Evolutionary conservation across 495 filamentous ascomycete genomes (phyloP).

Genomic region (Penicillium silybi): DNA sequence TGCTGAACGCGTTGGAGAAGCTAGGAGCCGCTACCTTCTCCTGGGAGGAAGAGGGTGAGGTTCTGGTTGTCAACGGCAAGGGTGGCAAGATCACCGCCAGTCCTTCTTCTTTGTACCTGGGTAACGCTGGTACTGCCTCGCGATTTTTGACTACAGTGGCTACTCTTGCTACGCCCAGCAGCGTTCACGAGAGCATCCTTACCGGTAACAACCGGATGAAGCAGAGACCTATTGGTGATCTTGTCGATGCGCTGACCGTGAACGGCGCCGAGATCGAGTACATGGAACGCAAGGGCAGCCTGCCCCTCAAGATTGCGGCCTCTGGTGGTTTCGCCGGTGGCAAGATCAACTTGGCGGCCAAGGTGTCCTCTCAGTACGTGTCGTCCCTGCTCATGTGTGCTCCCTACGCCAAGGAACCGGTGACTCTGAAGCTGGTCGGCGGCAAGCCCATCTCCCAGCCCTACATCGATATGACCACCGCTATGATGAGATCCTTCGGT

Average conservation of each 20-base stretch:
- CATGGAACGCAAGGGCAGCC: slow-evolving; percentile 68
- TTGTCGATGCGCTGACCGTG: slow-evolving; percentile 84
- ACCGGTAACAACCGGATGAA: slow-evolving; percentile 98
- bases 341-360: slow-evolving; percentile 86
- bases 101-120: slow-evolving; percentile 76
- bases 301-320: slow-evolving; percentile 80
- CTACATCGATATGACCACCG: slow-evolving; percentile 98
- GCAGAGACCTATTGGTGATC: slow-evolving; percentile 82
- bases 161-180: slow-evolving; percentile 68
- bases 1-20: slow-evolving; percentile 81
- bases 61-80: slow-evolving; percentile 85
- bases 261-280: slow-evolving; percentile 85
- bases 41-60: slow-evolving; percentile 90
- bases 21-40: slow-evolving; percentile 87
- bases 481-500: slow-evolving; percentile 96
- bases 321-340: slow-evolving; percentile 86
- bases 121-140: slow-evolving; percentile 95
- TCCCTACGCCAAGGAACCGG: slow-evolving; percentile 89
- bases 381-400: slow-evolving; percentile 96
- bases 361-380: slow-evolving; percentile 95
- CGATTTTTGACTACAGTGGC: slow-evolving; percentile 93
- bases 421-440: slow-evolving; percentile 83
- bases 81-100: slow-evolving; percentile 80
- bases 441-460: slow-evolving; percentile 95
- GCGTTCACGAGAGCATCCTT: slow-evolving; percentile 65